These are phyloP conservation scores for Gonapodya prolifera DNA, from an alignment of 192 early-diverging fungal species.

Conservation along the genomic window DNA sequence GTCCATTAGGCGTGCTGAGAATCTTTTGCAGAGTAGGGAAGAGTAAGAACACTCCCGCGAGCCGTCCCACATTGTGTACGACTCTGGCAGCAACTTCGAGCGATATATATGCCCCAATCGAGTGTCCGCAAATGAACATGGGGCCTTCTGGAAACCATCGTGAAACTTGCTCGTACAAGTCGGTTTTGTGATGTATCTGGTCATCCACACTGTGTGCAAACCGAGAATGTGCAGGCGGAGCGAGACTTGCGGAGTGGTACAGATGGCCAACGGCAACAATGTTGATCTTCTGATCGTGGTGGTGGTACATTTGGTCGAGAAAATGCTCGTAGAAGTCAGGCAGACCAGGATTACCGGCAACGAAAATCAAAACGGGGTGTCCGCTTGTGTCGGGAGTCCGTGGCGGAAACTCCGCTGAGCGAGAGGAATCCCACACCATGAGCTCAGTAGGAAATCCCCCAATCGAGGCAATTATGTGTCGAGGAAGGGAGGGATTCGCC, in stretches of 20 bases:
- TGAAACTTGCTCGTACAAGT: neutral
- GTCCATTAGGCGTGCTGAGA: neutral
- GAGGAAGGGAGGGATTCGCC: neutral
- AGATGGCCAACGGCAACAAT: neutral
- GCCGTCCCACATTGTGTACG: neutral
- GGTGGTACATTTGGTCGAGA: neutral
- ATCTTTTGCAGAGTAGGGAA: conserved; percentile 1
- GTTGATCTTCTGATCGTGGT: neutral
- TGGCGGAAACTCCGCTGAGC: neutral
- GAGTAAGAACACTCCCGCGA: neutral
- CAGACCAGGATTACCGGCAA: neutral
- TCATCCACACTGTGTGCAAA: neutral
- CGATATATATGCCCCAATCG: neutral
- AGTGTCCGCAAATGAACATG: neutral
- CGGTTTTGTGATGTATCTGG: neutral
- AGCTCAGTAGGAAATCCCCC: neutral
- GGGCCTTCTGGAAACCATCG: neutral
- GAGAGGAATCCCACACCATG: neutral
- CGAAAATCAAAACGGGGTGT: neutral
- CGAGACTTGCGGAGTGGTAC: neutral
- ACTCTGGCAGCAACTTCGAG: neutral
- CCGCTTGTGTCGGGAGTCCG: neutral
- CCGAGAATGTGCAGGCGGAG: neutral
- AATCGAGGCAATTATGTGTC: neutral
- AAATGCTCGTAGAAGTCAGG: neutral